These are phyloP conservation scores for Rhizopogon vesiculosus DNA, from an alignment of 768 basidiomycete genomes.

Conservation along the genomic window DNA sequence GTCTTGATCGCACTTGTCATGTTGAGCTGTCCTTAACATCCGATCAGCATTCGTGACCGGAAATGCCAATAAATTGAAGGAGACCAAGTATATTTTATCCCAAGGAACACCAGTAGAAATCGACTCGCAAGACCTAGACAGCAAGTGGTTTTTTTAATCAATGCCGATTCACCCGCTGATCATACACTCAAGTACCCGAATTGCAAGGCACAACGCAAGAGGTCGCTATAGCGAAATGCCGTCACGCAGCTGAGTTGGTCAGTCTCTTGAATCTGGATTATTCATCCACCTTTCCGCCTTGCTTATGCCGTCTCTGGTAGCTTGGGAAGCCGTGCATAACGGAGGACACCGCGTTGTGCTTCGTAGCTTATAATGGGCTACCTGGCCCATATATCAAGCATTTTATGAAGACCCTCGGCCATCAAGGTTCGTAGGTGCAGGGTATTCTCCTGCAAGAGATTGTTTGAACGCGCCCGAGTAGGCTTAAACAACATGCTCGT, in stretches of 20 bases:
- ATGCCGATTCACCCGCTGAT: neutral
- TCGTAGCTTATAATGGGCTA: slow-evolving; percentile 82
- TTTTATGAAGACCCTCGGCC: slow-evolving; percentile 79
- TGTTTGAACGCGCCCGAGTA: slow-evolving; percentile 18
- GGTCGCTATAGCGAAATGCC: slow-evolving; percentile 85
- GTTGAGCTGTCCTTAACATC: slow-evolving; percentile 1
- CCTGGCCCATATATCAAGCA: slow-evolving; percentile 98
- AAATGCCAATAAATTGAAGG: slow-evolving; percentile 87
- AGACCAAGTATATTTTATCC: slow-evolving; percentile 81
- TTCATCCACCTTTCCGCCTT: neutral
- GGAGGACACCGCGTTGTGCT: slow-evolving; percentile 94
- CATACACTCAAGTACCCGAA: slow-evolving; percentile 67
- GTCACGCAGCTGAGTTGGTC: slow-evolving; percentile 78
- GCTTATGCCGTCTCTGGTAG: slow-evolving; percentile 14
- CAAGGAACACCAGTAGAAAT: slow-evolving; percentile 66
- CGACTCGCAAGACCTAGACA: slow-evolving; percentile 73
- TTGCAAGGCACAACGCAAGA: slow-evolving; percentile 91
- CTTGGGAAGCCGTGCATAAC: slow-evolving; percentile 61
- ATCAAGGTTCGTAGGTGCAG: slow-evolving; percentile 53
- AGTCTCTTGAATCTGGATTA: slow-evolving; percentile 11
- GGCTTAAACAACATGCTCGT: slow-evolving; percentile 79
- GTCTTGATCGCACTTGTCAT: neutral
- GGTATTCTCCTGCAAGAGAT: neutral
- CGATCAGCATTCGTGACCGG: slow-evolving; percentile 89
- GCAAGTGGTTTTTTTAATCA: slow-evolving; percentile 39